Evolutionary conservation across 2,329 filamentous ascomycete species (phyloP).

Genomic region (Lomentospora prolificans): DNA sequence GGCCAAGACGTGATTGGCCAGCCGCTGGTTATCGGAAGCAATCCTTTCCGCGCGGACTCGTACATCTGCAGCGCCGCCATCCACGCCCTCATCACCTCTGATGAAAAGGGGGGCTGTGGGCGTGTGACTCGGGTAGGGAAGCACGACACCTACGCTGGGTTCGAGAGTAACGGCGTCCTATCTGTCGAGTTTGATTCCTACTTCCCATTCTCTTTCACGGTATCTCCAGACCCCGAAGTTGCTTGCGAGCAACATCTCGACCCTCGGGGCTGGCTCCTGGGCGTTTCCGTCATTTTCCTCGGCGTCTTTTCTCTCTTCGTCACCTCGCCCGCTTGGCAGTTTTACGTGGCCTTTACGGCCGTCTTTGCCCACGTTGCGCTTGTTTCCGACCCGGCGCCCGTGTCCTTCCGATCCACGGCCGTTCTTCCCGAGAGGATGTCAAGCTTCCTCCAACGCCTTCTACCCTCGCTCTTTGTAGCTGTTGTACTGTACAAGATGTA

Average conservation of each 20-base stretch:
- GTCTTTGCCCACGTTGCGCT: slow-evolving; percentile 20
- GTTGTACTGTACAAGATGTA: slow-evolving; percentile 58
- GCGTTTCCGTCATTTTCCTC: slow-evolving; percentile 56
- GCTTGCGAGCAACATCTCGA: slow-evolving; percentile 44
- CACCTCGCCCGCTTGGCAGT: slow-evolving; percentile 54
- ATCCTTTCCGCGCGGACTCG: slow-evolving; percentile 60
- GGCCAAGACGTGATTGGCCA: slow-evolving; percentile 34
- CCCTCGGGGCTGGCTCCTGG: slow-evolving; percentile 34
- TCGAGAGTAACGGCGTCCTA: slow-evolving; percentile 47
- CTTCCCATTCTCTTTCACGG: slow-evolving; percentile 62
- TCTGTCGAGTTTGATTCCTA: slow-evolving; percentile 58
- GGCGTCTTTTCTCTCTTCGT: slow-evolving; percentile 52
- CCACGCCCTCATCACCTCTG: slow-evolving; percentile 60
- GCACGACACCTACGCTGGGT: slow-evolving; percentile 39
- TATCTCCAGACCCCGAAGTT: slow-evolving; percentile 37
- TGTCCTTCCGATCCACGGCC: slow-evolving; percentile 47
- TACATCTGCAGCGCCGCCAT: slow-evolving; percentile 70
- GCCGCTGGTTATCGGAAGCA: slow-evolving; percentile 34
- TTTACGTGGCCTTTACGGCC: slow-evolving; percentile 55
- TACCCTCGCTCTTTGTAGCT: slow-evolving; percentile 60
- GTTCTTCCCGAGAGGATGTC: slow-evolving; percentile 51
- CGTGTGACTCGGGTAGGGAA: slow-evolving; percentile 55
- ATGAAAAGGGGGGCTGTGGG: slow-evolving; percentile 61
- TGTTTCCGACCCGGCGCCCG: slow-evolving; percentile 52
- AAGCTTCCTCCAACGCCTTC: slow-evolving; percentile 39